These are phyloP conservation scores for Wickerhamomyces queroliae DNA, from an alignment of 805 yeast genomes.

Conservation along the genomic window DNA sequence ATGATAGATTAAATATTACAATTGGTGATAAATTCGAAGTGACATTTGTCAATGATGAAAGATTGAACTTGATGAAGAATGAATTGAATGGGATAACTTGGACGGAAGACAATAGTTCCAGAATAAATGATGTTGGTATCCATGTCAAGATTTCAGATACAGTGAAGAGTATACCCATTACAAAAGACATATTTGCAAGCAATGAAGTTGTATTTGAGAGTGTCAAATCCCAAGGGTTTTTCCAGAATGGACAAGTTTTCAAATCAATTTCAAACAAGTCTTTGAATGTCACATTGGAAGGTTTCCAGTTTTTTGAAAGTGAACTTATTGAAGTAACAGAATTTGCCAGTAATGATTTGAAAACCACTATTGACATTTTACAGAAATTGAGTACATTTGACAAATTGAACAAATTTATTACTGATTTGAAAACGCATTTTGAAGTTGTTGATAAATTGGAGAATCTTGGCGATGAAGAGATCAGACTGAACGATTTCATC, in stretches of 20 bases:
- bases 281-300: background rate
- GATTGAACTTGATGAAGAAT: background rate
- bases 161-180: constrained; percentile 1
- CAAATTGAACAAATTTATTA: background rate
- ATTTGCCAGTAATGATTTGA: background rate
- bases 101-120: background rate
- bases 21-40: constrained; percentile 8
- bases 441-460: constrained; percentile 7
- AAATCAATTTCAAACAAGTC: background rate
- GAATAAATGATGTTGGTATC: constrained; percentile 9
- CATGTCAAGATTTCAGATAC: constrained; percentile 5
- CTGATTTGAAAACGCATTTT: background rate
- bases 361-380: background rate
- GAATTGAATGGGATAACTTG: background rate
- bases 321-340: background rate
- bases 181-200: background rate
- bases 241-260: background rate
- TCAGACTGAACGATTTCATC: constrained; percentile 6
- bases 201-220: background rate
- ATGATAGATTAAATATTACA: constrained; percentile 13
- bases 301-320: constrained; percentile 2
- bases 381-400: background rate
- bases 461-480: constrained; percentile 10
- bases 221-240: background rate
- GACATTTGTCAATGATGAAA: constrained; percentile 13